These are phyloP conservation scores for Protostelium mycophagum DNA, from an alignment of 78 protist genomes.

Conservation along the genomic window DNA sequence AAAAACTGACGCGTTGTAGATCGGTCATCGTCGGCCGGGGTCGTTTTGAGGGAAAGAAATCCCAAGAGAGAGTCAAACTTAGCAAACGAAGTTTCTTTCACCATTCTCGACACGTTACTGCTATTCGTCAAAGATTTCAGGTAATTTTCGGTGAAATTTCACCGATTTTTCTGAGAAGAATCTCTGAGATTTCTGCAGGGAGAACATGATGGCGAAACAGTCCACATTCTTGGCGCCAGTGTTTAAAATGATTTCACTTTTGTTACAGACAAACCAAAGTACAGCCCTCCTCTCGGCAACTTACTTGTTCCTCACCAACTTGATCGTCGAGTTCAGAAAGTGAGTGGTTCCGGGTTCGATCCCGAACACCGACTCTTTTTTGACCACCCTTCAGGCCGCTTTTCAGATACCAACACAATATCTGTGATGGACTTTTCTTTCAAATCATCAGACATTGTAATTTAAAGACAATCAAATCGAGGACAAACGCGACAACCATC, in stretches of 20 bases:
- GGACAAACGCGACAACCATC: slow-evolving; percentile 23
- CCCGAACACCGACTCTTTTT: neutral
- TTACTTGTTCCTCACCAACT: neutral
- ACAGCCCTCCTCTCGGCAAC: neutral
- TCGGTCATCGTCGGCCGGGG: no score
- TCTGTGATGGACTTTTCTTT: neutral
- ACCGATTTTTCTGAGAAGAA: neutral
- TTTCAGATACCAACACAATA: neutral
- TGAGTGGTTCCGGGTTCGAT: no score
- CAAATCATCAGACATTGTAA: neutral
- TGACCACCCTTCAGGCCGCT: neutral
- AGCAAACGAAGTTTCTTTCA: neutral
- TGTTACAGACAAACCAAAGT: neutral
- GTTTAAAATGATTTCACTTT: neutral
- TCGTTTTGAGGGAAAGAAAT: neutral
- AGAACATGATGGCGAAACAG: neutral
- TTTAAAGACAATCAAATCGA: neutral
- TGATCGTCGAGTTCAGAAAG: neutral
- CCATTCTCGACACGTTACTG: neutral
- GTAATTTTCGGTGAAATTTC: neutral
- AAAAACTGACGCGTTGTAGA: no score
- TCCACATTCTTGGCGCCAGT: neutral
- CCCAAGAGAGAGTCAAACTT: neutral
- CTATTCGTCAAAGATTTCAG: neutral
- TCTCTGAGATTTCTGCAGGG: no score